Base-by-base conservation (phyloP, 164 flowering plant genomes). In the Magnolia officinalis region DNA sequence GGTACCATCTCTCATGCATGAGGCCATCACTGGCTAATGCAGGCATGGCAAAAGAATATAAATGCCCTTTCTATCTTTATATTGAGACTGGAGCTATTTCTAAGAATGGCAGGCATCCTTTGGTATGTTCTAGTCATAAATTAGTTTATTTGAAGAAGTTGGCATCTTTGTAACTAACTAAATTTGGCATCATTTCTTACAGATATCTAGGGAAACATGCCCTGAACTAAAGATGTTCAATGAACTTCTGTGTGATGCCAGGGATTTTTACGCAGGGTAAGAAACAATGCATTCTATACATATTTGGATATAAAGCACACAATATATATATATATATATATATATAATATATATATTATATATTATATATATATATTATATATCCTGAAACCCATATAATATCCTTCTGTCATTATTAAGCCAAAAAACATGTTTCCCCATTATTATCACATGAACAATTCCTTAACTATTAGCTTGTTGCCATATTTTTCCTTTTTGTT, bases 1-100 rank as follows among this genome's bases (percentile, higher is more conserved):
- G 98, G 80, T 94, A 90, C 77, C 98, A 91, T 78, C 72, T 87
- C 81, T 83, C 76, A 75, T 92, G 95, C 81, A 26, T 87, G 50
- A 79, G 78, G 74, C 74, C 85, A 52, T 52, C 67, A 70, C 66
- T 61, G 55, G 81, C 61, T 71, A 79, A 72, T 74, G 16, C 73
- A 69, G 76, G 49, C 64, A 55, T 23, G 77, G 74, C 72, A 58
- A 78, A 82, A 66, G 76, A 29, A 20, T 73, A 75, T 76, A 70
- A 63, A 55, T 94, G 98, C 78, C 84, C 85, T 26, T 87, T 85
- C 84, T 95, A 97, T 83, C 78, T 82, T 24, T 82, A 76, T 70
- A 67, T 86, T 45, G 84, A 78, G 74, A 79, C 80, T 74, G 90
- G 85, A 52, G 78, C 80, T 67, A 66, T 80, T 79, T 75, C 79